A percentile compares a stretch with the other conserved stretches of the same genome.
phyloP scores from a whole-genome alignment of 345 rosid genomes.

The Noccaea caerulescens region DNA sequence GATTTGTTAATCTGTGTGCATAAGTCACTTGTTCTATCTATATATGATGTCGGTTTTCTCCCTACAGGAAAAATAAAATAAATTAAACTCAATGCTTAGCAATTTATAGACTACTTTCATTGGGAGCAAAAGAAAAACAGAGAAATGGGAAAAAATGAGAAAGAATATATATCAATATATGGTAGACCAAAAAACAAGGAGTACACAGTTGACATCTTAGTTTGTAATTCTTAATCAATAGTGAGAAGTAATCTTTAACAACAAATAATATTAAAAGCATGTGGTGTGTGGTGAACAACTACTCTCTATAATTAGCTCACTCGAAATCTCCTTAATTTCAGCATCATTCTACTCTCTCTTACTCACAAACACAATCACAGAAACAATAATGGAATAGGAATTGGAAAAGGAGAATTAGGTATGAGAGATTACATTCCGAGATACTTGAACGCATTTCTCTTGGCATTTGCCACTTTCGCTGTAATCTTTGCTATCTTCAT shows the following conservation, averaged over 20 bases:
- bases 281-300: constrained; percentile 10
- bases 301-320: constrained; percentile 23
- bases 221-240: not conserved
- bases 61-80: too few species aligned
- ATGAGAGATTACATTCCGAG: constrained; percentile 42
- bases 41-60: too few species aligned
- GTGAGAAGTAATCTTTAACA: constrained; percentile 1
- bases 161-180: not conserved
- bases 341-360: constrained; percentile 11
- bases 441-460: constrained; percentile 42
- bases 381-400: not conserved
- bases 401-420: constrained; percentile 5
- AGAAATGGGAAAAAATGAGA: not conserved
- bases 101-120: not conserved
- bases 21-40: too few species aligned
- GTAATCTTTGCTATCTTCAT: constrained; percentile 40
- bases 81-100: too few species aligned
- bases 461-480: constrained; percentile 39
- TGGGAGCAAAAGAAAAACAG: not conserved
- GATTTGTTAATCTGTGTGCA: too few species aligned
- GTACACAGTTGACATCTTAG: not conserved
- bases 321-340: constrained; percentile 29
- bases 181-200: constrained; percentile 26
- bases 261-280: too few species aligned
- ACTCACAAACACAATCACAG: not conserved